Percentiles rank a stretch among this genome's conserved stretches.
These are phyloP conservation scores for Lophiotrema nucula DNA, from an alignment of 495 filamentous ascomycete genomes.

Conservation along the genomic window DNA sequence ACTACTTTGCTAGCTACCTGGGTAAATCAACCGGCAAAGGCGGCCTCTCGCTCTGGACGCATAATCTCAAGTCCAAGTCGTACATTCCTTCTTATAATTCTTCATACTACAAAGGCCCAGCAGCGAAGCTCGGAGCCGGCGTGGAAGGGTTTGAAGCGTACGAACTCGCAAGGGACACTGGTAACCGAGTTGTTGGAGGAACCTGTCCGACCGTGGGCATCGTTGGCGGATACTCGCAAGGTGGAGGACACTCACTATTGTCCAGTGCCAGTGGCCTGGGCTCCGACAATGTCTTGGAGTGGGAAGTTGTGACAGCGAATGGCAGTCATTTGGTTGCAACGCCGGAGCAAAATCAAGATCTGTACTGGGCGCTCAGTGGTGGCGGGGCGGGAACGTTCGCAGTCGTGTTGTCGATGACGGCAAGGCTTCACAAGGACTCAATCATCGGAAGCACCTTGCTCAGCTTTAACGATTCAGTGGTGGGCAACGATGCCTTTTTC, in stretches of 20 bases:
- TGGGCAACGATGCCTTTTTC: neutral
- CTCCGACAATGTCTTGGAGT: constrained; percentile 49
- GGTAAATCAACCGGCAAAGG: constrained; percentile 11
- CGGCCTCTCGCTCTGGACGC: constrained; percentile 9
- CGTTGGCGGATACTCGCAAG: constrained; percentile 52
- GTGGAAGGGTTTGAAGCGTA: constrained; percentile 4
- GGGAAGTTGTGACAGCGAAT: constrained; percentile 36
- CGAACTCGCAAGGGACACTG: constrained; percentile 36
- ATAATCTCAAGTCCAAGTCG: constrained; percentile 7
- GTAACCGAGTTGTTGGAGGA: constrained; percentile 47
- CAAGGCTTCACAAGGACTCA: neutral
- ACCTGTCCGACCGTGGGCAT: constrained; percentile 44
- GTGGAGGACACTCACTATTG: constrained; percentile 49
- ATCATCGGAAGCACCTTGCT: neutral
- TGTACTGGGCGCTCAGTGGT: constrained; percentile 20
- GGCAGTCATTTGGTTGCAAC: constrained; percentile 7
- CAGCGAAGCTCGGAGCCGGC: constrained; percentile 13
- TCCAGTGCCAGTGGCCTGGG: constrained; percentile 49
- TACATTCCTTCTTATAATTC: neutral
- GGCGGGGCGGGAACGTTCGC: constrained; percentile 15
- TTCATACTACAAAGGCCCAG: constrained; percentile 6
- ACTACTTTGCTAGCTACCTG: too few relatives aligned
- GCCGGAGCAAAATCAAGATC: constrained; percentile 9
- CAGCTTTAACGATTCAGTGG: neutral
- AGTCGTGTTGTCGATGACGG: constrained; percentile 4